Base-by-base conservation (phyloP, 495 filamentous ascomycete species). In the Tuber brumale region DNA sequence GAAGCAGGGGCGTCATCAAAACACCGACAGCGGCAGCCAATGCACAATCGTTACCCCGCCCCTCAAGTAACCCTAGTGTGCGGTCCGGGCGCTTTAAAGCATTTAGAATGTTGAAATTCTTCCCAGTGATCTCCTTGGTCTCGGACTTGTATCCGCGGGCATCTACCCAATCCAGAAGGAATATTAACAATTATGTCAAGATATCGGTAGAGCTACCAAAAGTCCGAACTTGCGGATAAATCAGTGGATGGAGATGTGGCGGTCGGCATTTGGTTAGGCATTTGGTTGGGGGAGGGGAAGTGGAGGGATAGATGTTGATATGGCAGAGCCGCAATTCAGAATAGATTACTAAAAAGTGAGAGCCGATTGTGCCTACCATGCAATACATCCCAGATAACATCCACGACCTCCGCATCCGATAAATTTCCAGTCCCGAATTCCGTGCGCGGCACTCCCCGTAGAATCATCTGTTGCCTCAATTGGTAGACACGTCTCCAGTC, bases 401-500 rank as follows among this genome's bases (percentile, higher is more conserved):
- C 76, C 16, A 79, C 69, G 19, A 27, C 41, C 70, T 79, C 70
- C 18, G 27, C 27, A 35, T 79, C 37, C 7, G 76, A 75, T 61
- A 61, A 61, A 66, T 43, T 39, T 31, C 76, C 76, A 46, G 16
- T 16, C 37, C 46, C 16, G 61, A 80, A 73, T n/a, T 57, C 23
- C 39, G 73, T 73, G 46, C 42, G 3, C 35, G 31, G 41, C 16
- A 57, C 41, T 10, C 72, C 70, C 14, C n/a, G 37, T n/a, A 57
- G 61, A 27, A 61, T 43, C 3, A 76, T 61, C 43, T 43, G 70
- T 44, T 78, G 73, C 31, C 78, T 70, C 69, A 39, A 19, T 79
- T 79, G 76, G 66, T 80, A 80, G 35, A 70, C 75, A 12, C 18
- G 37, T 69, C 46, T 73, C 78, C 73, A 76, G 57, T 79, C 70